A percentile compares a stretch with the other conserved stretches of the same genome.
These are phyloP conservation scores for Metschnikowia vanudenii DNA, from an alignment of 805 yeast genomes.

Conservation along the genomic window DNA sequence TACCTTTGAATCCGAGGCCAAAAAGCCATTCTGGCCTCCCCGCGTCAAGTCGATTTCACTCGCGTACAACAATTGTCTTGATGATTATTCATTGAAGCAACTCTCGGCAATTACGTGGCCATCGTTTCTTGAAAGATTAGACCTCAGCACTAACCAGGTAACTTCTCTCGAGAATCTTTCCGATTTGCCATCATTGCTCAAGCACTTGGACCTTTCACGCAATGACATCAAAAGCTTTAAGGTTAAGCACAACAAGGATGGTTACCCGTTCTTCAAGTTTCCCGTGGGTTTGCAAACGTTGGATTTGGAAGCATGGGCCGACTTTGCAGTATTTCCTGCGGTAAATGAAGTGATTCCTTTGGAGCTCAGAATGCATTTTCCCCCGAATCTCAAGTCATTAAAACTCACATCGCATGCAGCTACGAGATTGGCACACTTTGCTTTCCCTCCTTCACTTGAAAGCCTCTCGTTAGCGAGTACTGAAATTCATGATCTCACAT, in stretches of 20 bases:
- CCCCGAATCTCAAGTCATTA: conserved; percentile 21
- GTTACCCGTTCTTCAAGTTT: conserved; percentile 25
- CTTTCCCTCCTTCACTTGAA: conserved; percentile 24
- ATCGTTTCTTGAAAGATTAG: conserved; percentile 19
- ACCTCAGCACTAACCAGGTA: conserved; percentile 25
- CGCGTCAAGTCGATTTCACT: conserved; percentile 25
- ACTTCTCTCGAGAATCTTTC: conserved; percentile 19
- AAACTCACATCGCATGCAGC: conserved; percentile 28
- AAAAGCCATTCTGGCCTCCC: conserved; percentile 25
- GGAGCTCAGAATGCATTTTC: conserved; percentile 23
- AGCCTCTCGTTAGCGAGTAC: conserved; percentile 28
- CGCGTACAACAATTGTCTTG: conserved; percentile 20
- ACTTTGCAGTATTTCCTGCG: no score
- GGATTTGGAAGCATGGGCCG: conserved; percentile 23
- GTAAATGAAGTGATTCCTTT: conserved; percentile 3
- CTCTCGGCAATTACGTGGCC: conserved; percentile 28
- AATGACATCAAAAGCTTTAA: conserved; percentile 21
- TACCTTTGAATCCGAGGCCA: conserved; percentile 9
- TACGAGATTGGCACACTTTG: conserved; percentile 19
- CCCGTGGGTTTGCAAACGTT: conserved; percentile 27
- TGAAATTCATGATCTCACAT: conserved; percentile 20
- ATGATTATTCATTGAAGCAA: conserved; percentile 18
- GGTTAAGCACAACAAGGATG: conserved; percentile 12
- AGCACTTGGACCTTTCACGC: conserved; percentile 27
- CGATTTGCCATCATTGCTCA: conserved; percentile 23